These are phyloP conservation scores for Logfia minima DNA, from an alignment of 129 eudicot species.

Conservation along the genomic window DNA sequence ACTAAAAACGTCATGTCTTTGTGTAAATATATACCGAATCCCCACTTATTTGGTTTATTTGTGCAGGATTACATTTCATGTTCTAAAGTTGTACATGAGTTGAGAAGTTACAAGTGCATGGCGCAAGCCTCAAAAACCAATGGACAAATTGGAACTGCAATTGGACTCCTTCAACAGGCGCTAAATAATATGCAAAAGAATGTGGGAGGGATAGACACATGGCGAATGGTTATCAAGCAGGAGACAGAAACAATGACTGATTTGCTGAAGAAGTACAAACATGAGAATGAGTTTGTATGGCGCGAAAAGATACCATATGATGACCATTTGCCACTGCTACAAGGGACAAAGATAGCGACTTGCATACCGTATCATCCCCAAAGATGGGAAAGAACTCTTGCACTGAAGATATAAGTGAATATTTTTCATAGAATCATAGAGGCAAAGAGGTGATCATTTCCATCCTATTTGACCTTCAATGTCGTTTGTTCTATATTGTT, in stretches of 20 bases:
- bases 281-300: conserved; percentile 73
- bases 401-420: conserved; percentile 38
- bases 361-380: conserved; percentile 50
- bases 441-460: conserved; percentile 13
- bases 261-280: conserved; percentile 46
- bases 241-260: conserved; percentile 40
- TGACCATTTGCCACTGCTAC: conserved; percentile 52
- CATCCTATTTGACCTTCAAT: neutral
- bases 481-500: neutral
- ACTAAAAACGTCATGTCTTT: neutral
- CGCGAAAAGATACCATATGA: conserved; percentile 50
- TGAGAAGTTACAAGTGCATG: conserved; percentile 51
- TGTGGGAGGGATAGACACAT: conserved; percentile 49
- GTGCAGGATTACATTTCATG: conserved; percentile 58
- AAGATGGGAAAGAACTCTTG: conserved; percentile 51
- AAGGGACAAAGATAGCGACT: conserved; percentile 55
- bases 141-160: conserved; percentile 49
- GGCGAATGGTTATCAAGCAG: conserved; percentile 48
- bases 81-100: conserved; percentile 52
- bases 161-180: conserved; percentile 54
- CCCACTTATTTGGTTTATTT: conserved; percentile 13
- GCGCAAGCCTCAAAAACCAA: conserved; percentile 47
- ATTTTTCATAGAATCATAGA: neutral
- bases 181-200: conserved; percentile 36
- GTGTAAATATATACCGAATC: neutral